These are phyloP conservation scores for Aspergillus novoparasiticus DNA, from an alignment of 2,329 filamentous ascomycete genomes.

Conservation along the genomic window DNA sequence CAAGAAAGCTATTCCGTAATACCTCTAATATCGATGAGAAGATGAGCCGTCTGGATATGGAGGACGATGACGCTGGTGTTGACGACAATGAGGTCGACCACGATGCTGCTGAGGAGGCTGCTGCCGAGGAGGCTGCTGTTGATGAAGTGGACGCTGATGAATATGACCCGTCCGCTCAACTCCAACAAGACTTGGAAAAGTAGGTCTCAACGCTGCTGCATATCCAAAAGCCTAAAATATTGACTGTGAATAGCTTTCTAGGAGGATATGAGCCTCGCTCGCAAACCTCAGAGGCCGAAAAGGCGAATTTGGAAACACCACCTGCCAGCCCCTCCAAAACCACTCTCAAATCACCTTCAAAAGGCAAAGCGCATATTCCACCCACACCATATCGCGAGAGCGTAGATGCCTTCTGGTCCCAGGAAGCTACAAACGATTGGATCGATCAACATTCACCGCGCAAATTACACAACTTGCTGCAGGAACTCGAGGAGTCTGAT, in stretches of 20 bases:
- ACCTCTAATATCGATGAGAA: conserved; percentile 25
- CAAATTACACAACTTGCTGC: conserved; percentile 40
- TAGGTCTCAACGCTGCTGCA: conserved; percentile 13
- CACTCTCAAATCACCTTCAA: conserved; percentile 51
- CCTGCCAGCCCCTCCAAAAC: conserved; percentile 47
- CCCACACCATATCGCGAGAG: conserved; percentile 54
- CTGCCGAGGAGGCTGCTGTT: neutral
- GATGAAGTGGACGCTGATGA: neutral
- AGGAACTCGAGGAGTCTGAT: conserved; percentile 41
- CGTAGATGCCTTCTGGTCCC: conserved; percentile 58
- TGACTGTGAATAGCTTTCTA: conserved; percentile 17
- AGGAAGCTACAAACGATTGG: conserved; percentile 56
- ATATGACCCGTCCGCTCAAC: conserved; percentile 21
- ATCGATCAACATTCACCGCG: conserved; percentile 57
- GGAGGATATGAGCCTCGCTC: conserved; percentile 9
- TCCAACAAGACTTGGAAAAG: conserved; percentile 21
- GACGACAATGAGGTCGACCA: neutral
- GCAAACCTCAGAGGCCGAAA: conserved; percentile 13
- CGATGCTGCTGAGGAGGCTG: neutral
- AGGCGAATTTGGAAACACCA: conserved; percentile 38
- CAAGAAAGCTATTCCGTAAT: conserved; percentile 25
- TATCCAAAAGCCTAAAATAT: neutral
- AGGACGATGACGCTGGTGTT: conserved; percentile 13
- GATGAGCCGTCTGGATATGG: conserved; percentile 23
- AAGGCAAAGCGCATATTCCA: conserved; percentile 48